Base-by-base conservation (phyloP, 192 early-diverging fungal species). In the Fimicolochytrium jonesii region DNA sequence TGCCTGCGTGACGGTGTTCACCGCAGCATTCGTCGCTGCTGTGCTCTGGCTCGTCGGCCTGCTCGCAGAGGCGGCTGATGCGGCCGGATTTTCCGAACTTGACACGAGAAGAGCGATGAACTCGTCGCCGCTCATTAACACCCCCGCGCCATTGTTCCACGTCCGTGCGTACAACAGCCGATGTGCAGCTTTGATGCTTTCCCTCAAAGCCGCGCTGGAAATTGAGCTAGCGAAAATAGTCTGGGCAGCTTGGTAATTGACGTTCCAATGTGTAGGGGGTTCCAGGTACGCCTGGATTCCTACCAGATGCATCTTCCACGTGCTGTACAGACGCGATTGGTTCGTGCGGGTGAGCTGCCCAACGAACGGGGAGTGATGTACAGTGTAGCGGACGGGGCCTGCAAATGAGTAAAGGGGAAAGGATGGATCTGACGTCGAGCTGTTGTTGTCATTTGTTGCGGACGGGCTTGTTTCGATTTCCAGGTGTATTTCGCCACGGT, bases 361-460 rank as follows among this genome's bases (percentile, higher is more conserved):
- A n/a, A 62, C 47, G 17, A 62, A 22, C 17, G 60, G 60, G 31
- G 60, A 62, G n/a, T 62, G 18, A 36, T 62, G 60, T 10, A 32
- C 37, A 2, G 60, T 34, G 47, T 51, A 51, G 29, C 60, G 60
- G 9, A 52, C 33, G 25, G 60, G 60, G 2, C 60, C 60, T 5
- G 47, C 60, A 36, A 62, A 62, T 37, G 30, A 13, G 22, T 62
- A 62, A 37, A 37, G 54, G 6, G 48, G 54, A 25, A 34, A 6
- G 47, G 60, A 26, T 13, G 17, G 20, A 22, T 44, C 18, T 28
- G n/a, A n/a, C n/a, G n/a, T n/a, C n/a, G n/a, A n/a, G n/a, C n/a
- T n/a, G n/a, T n/a, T n/a, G n/a, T n/a, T n/a, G n/a, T n/a, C n/a
- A n/a, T n/a, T n/a, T n/a, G n/a, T 13, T 17, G 28, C 4, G 49